A percentile compares a stretch with the other conserved stretches of the same genome.
Evolutionary conservation across 139 green algal genomes (phyloP).

Genomic region (Coelastrella sp.): DNA sequence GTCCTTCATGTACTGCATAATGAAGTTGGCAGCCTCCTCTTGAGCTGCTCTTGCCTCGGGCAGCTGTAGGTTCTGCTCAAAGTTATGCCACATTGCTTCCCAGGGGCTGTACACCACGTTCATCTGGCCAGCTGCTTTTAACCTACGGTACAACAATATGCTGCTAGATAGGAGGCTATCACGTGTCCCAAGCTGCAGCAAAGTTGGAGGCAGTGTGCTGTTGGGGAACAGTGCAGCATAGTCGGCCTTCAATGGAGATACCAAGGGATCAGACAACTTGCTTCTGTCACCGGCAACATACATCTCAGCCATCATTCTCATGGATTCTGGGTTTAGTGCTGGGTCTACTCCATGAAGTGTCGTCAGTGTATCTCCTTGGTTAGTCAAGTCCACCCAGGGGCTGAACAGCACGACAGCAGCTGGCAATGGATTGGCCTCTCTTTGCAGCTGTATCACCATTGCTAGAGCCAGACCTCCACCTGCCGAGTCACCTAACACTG

Average conservation of each 20-base stretch:
- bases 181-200: constrained; percentile 19
- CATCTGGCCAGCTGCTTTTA: neutral
- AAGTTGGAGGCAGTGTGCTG: constrained; percentile 5
- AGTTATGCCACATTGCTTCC: constrained; percentile 41
- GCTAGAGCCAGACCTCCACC: constrained; percentile 23
- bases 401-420: constrained; percentile 3
- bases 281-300: neutral
- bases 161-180: neutral
- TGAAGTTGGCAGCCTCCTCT: neutral
- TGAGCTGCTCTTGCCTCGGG: constrained; percentile 1
- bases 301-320: neutral
- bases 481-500: constrained; percentile 33
- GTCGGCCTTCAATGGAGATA: neutral
- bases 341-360: constrained; percentile 9
- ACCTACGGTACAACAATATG: constrained; percentile 8
- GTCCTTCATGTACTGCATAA: neutral
- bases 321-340: neutral
- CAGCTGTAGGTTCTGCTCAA: neutral
- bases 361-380: neutral
- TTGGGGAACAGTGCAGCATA: neutral
- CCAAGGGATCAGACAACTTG: neutral
- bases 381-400: neutral
- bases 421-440: neutral
- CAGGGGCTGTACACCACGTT: constrained; percentile 4
- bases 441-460: neutral